These are phyloP conservation scores for Colletotrichum sp. DNA, from an alignment of 2,329 filamentous ascomycete genomes.

Conservation along the genomic window DNA sequence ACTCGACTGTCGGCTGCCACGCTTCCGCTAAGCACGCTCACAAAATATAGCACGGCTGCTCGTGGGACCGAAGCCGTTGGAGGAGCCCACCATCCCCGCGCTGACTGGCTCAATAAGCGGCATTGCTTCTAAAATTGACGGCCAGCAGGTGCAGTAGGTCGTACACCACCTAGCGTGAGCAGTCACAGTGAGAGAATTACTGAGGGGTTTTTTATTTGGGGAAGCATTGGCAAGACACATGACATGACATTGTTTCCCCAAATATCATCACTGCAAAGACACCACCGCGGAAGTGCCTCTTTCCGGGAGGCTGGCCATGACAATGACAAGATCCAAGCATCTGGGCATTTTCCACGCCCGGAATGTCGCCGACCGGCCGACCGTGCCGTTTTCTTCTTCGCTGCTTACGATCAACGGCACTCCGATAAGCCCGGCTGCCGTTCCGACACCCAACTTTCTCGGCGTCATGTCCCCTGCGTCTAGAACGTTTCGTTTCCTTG, in stretches of 20 bases:
- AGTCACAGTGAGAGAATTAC: neutral
- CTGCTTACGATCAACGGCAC: neutral
- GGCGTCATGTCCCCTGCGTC: slow-evolving; percentile 4
- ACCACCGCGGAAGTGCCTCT: neutral
- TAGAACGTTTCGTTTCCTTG: slow-evolving; percentile 11
- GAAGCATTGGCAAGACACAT: neutral
- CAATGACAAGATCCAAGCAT: neutral
- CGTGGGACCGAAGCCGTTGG: neutral
- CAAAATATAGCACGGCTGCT: slow-evolving; percentile 16
- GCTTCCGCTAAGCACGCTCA: neutral
- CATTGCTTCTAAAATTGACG: neutral
- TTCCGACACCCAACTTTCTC: neutral
- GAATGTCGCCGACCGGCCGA: neutral
- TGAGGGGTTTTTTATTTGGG: slow-evolving; percentile 1
- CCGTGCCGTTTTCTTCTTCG: neutral
- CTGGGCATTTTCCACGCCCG: neutral
- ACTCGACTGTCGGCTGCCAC: slow-evolving; percentile 1
- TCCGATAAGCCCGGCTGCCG: neutral
- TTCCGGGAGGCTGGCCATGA: neutral
- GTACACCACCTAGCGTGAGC: neutral
- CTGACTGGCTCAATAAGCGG: slow-evolving; percentile 20
- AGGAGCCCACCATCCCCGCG: neutral
- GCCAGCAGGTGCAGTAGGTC: neutral
- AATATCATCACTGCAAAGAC: neutral
- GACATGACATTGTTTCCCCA: neutral